Evolutionary conservation across 1,139 yeast genomes (phyloP), one percentile per base, ranked within the genome.

Genomic region (Lodderomyces parapsilosis): DNA sequence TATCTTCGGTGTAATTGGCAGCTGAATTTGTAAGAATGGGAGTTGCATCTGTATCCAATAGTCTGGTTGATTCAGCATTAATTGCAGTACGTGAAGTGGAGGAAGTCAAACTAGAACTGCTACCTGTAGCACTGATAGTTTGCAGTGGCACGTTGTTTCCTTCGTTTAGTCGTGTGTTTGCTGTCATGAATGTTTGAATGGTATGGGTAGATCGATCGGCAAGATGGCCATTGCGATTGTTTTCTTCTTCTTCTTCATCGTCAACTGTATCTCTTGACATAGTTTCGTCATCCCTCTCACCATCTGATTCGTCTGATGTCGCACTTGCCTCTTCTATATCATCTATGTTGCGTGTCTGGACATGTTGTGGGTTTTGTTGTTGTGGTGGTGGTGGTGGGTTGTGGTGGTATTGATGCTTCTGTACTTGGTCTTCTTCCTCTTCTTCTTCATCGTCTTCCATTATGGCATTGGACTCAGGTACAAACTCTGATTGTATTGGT

Each of bases 31-130:
- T 39, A 24, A 66, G 45, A 38, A 60, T 58, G 0, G 72, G 72
- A 4, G 73, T 67, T 11, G 54, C 58, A 39, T 67, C 73, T 36
- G 61, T 53, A 41, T 63, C 70, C 5, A 38, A 28, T 18, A 8
- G n/a, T n/a, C n/a, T n/a, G n/a, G n/a, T n/a, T n/a, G n/a, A n/a
- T n/a, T n/a, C n/a, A n/a, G n/a, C n/a, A n/a, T n/a, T n/a, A n/a
- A n/a, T n/a, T n/a, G n/a, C n/a, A n/a, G n/a, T n/a, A n/a, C n/a
- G n/a, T n/a, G n/a, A n/a, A 38, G 66, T 68, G 33, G 71, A 63
- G 2, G 67, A 55, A 47, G 67, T n/a, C 15, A 13, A 30, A 15
- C 15, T 30, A 15, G 66, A 43, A 14, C 27, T 34, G 37, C 15
- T 13, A 20, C n/a, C 13, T n/a, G 37, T 4, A 13, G 27, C 19